A percentile compares a stretch with the other conserved stretches of the same genome.
These are phyloP conservation scores for Eucalyptus polyanthemos DNA, from an alignment of 345 rosid genomes.

Conservation along the genomic window DNA sequence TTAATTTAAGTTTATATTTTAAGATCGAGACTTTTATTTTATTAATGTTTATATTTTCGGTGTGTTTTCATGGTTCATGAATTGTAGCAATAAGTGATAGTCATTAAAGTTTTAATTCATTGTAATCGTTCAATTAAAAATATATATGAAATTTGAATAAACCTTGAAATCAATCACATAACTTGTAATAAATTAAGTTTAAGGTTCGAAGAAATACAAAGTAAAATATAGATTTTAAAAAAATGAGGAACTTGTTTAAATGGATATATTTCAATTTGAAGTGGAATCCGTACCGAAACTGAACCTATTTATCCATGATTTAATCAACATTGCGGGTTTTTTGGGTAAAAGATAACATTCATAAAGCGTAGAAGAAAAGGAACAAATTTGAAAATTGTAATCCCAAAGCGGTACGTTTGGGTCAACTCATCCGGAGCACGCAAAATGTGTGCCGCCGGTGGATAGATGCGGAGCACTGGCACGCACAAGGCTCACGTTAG, in stretches of 20 bases:
- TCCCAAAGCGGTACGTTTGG: not conserved
- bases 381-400: not conserved
- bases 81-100: too few species aligned
- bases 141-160: too few species aligned
- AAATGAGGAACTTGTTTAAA: fast-evolving
- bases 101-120: fast-evolving
- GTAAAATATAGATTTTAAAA: fast-evolving
- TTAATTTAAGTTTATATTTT: too few species aligned
- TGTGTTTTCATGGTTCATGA: fast-evolving
- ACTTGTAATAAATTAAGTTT: fast-evolving
- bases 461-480: not conserved
- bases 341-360: not conserved
- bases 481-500: not conserved
- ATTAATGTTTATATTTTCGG: too few species aligned
- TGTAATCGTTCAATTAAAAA: fast-evolving
- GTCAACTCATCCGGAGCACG: not conserved
- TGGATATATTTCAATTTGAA: too few species aligned
- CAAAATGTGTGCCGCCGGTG: not conserved
- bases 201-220: fast-evolving
- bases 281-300: too few species aligned
- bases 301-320: too few species aligned
- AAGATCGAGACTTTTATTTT: too few species aligned
- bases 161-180: fast-evolving
- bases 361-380: not conserved
- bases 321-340: not conserved